phyloP scores from a whole-genome alignment of 108 stramenopile genomes.

The Cyclotella choctawhatcheeana region DNA sequence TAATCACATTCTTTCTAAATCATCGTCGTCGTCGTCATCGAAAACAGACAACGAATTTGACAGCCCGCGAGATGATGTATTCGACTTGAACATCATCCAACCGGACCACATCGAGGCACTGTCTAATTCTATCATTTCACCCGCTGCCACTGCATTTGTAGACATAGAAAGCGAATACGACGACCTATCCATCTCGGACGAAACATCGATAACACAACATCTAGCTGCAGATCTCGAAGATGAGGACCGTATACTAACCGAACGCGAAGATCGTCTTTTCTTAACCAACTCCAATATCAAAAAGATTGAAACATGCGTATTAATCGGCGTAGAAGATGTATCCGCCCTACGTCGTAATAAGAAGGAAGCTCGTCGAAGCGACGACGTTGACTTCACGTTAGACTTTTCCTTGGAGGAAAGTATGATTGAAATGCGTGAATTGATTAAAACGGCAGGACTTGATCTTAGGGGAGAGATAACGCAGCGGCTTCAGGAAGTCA shows the following conservation, averaged over 20 bases:
- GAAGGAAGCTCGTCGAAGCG: not conserved
- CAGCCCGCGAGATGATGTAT: conserved; percentile 7
- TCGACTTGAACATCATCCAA: conserved; percentile 9
- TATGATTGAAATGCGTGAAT: conserved; percentile 93
- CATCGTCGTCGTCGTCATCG: not conserved
- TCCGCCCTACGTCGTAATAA: conserved; percentile 27
- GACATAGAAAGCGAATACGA: conserved; percentile 31
- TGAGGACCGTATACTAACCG: conserved; percentile 73
- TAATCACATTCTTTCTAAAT: not conserved
- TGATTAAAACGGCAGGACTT: conserved; percentile 93
- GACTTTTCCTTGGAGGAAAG: conserved; percentile 89
- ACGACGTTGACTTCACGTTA: not conserved
- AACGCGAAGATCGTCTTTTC: conserved; percentile 84
- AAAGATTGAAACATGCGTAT: conserved; percentile 71
- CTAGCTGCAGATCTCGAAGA: conserved; percentile 31
- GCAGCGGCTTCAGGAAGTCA: conserved; percentile 90
- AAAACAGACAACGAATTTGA: conserved; percentile 3
- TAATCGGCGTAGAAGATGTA: conserved; percentile 84
- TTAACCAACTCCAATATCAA: conserved; percentile 56
- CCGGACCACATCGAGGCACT: not conserved
- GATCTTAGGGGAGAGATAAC: conserved; percentile 76
- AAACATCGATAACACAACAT: not conserved
- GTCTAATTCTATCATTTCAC: not conserved
- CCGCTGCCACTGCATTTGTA: not conserved
- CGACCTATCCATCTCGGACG: not conserved